These are phyloP conservation scores for Apostasia shenzhenica DNA, from an alignment of 106 monocot species.

Conservation along the genomic window DNA sequence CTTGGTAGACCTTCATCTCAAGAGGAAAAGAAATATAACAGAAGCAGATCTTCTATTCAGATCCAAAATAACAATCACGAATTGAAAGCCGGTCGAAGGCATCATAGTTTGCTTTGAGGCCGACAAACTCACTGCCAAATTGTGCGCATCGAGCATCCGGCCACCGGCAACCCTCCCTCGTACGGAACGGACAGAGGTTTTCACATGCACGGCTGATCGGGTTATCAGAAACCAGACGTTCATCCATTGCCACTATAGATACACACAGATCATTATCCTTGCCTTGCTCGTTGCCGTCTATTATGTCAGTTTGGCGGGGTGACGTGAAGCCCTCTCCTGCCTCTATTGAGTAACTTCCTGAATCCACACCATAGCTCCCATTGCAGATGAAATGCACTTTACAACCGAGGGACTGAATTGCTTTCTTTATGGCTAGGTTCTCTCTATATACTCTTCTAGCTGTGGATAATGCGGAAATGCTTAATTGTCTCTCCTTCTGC, in stretches of 20 bases:
- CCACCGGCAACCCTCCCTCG: conserved; percentile 86
- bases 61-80: conserved; percentile 72
- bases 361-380: conserved; percentile 13
- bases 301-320: conserved; percentile 13
- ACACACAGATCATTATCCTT: conserved; percentile 50
- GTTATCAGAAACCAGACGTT: conserved; percentile 27
- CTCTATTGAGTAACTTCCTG: conserved; percentile 16
- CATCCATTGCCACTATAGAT: conserved; percentile 59
- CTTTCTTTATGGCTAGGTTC: conserved; percentile 63
- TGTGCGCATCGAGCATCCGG: conserved; percentile 80
- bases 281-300: conserved; percentile 14
- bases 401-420: conserved; percentile 84
- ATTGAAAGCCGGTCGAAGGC: conserved; percentile 88
- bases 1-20: too few relatives aligned
- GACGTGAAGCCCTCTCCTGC: conserved; percentile 3
- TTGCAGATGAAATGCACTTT: conserved; percentile 57
- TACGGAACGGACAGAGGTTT: conserved; percentile 67
- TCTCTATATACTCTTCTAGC: conserved; percentile 54
- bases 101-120: conserved; percentile 85
- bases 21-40: too few relatives aligned
- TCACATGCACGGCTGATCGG: conserved; percentile 49
- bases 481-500: conserved; percentile 47
- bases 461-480: conserved; percentile 34
- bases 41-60: conserved; percentile 22
- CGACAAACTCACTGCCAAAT: conserved; percentile 80